Evolutionary conservation across 441 rosid genomes (phyloP), one percentile per base, ranked within the genome.

Genomic region (Kokia cookei): DNA sequence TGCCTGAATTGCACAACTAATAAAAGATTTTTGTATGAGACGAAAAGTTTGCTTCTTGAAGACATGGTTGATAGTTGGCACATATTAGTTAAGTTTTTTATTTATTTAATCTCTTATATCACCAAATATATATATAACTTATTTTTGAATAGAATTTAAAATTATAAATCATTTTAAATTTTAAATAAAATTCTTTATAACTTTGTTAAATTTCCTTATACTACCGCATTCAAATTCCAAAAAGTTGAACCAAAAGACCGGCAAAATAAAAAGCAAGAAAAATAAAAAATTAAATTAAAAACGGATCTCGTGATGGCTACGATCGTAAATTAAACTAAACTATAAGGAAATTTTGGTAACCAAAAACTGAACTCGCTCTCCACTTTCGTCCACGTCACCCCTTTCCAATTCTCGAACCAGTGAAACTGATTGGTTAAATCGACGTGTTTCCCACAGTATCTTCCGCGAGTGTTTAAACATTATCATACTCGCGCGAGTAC

Each of bases 391-490:
- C 75, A 14, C 74, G 59, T 37, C 26, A 2, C 2, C 27, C 0
- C 14, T 11, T 2, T 0, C 17, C 40, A 37, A 9, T 48, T 26
- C 17, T 26, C 26, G 67, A 10, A 37, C 8, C 40, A 37, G 40
- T 37, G 58, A 32, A 73, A 24, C 17, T 77, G 57, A 83, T 83
- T 84, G 84, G 87, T 37, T 7, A 48, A 13, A 12, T 67, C 73
- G 65, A 86, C 84, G 85, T 81, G 85, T 69, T 3, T 13, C 15
- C 35, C 15, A 37, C 51, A 1, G 19, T 50, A 11, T 59, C 4
- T 40, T 2, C 6, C 75, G 81, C 72, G 67, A 64, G 27, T 67
- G 15, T 19, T 4, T 7, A 14, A 0, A 15, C 1, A 2, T 0
- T 37, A 37, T 12, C 32, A 0, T 22, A 74, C 73, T 37, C 75